Percentiles rank a stretch among this genome's conserved stretches.
Evolutionary conservation across 2,329 filamentous ascomycete genomes (phyloP).

Genomic region (Celoporthe dispersa): DNA sequence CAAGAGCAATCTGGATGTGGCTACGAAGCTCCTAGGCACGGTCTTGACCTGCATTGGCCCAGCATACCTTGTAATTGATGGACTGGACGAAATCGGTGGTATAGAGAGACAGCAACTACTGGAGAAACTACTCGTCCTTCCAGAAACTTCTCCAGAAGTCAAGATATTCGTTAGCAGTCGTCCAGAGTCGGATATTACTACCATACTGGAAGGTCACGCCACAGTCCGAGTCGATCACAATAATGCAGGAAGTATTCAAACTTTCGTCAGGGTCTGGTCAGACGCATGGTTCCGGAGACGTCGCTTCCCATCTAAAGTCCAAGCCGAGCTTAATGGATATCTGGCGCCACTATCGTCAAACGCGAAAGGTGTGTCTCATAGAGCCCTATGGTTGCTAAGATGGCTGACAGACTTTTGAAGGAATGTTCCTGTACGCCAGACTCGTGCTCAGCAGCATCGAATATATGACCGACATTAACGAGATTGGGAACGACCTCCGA

Average conservation of each 20-base stretch:
- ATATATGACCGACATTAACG: not conserved
- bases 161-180: not conserved
- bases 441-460: not conserved
- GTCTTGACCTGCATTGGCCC: not conserved
- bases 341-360: not conserved
- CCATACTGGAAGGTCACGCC: not conserved
- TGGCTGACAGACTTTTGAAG: not conserved
- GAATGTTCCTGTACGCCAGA: constrained; percentile 1
- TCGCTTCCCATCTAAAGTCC: not conserved
- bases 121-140: not conserved
- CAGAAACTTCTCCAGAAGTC: not conserved
- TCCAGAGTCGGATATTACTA: not conserved
- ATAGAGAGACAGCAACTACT: not conserved
- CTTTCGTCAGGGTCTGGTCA: not conserved
- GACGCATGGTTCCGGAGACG: not conserved
- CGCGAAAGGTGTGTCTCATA: not conserved
- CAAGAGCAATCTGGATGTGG: not conserved
- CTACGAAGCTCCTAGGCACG: not conserved
- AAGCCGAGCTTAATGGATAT: not conserved
- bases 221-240: not conserved
- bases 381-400: not conserved
- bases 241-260: not conserved
- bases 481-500: not conserved
- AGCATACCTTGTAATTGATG: not conserved
- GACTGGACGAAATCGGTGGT: not conserved